Percentiles rank a stretch among this genome's conserved stretches.
phyloP scores from a whole-genome alignment of 2,329 filamentous ascomycete genomes.

The Botrytis galanthina region DNA sequence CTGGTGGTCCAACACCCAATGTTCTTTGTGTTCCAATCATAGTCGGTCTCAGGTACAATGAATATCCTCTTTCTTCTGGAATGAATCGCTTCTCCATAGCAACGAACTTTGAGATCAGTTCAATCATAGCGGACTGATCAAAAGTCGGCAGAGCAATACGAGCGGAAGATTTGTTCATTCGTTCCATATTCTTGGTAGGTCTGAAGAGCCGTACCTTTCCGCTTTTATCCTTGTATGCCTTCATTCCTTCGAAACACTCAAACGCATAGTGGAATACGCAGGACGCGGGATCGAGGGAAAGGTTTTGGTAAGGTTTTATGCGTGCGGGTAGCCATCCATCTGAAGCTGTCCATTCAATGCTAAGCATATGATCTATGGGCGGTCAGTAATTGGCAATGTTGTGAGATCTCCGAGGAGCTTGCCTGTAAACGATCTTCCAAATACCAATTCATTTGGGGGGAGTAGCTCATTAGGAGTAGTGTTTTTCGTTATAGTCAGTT shows the following conservation, averaged over 20 bases:
- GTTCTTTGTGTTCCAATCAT: conserved; percentile 97
- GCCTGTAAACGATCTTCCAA: conserved; percentile 91
- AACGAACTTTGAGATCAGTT: conserved; percentile 77
- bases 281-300: conserved; percentile 90
- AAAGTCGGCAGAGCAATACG: conserved; percentile 93
- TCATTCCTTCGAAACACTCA: conserved; percentile 98
- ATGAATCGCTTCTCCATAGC: conserved; percentile 87
- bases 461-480: conserved; percentile 69
- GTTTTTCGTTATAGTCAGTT: conserved; percentile 73
- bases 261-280: conserved; percentile 99
- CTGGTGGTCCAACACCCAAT: conserved; percentile 87
- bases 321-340: conserved; percentile 72
- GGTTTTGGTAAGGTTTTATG: conserved; percentile 94
- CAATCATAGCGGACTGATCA: conserved; percentile 68
- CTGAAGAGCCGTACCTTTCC: conserved; percentile 85
- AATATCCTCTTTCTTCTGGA: conserved; percentile 82
- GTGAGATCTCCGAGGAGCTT: conserved; percentile 30
- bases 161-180: conserved; percentile 85
- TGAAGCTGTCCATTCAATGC: conserved; percentile 84
- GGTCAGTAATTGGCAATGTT: conserved; percentile 15
- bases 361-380: conserved; percentile 88
- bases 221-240: conserved; percentile 87
- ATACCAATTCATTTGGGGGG: conserved; percentile 79
- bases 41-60: conserved; percentile 90
- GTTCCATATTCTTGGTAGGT: conserved; percentile 93